phyloP scores from a whole-genome alignment of 2,329 filamentous ascomycete species.

The Penicillium sp. region DNA sequence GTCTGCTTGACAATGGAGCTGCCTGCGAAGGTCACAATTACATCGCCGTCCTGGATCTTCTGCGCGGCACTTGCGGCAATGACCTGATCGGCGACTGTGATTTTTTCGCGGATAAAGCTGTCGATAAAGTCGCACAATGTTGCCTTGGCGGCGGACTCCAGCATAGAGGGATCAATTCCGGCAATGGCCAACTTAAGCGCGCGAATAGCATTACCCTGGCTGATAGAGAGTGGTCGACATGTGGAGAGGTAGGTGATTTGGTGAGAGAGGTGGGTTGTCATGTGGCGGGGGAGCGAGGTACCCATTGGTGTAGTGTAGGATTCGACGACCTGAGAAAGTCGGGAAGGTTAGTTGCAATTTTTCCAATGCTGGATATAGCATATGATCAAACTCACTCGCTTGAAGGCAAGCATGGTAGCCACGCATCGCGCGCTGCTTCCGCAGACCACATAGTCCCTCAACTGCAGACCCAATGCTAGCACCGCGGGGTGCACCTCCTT shows the following conservation, averaged over 20 bases:
- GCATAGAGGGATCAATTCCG: constrained; percentile 81
- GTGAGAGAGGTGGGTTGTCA: constrained; percentile 87
- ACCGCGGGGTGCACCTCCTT: constrained; percentile 84
- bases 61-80: constrained; percentile 75
- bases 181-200: constrained; percentile 92
- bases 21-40: constrained; percentile 83
- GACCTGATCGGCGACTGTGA: constrained; percentile 81
- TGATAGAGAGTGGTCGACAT: constrained; percentile 92
- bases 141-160: constrained; percentile 79
- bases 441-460: constrained; percentile 82
- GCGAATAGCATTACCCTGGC: constrained; percentile 94
- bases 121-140: constrained; percentile 79
- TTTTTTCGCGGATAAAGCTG: constrained; percentile 84
- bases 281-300: constrained; percentile 82
- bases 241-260: constrained; percentile 94
- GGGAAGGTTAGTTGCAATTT: constrained; percentile 4
- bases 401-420: constrained; percentile 84
- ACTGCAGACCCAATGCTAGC: constrained; percentile 81
- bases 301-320: constrained; percentile 87
- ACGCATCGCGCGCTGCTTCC: constrained; percentile 88
- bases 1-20: constrained; percentile 84
- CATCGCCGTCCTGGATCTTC: constrained; percentile 76
- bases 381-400: constrained; percentile 61
- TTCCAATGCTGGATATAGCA: background rate
- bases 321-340: constrained; percentile 66